A percentile compares a stretch with the other conserved stretches of the same genome.
These are phyloP conservation scores for Coniella lustricola DNA, from an alignment of 2,329 filamentous ascomycete species.

Conservation along the genomic window DNA sequence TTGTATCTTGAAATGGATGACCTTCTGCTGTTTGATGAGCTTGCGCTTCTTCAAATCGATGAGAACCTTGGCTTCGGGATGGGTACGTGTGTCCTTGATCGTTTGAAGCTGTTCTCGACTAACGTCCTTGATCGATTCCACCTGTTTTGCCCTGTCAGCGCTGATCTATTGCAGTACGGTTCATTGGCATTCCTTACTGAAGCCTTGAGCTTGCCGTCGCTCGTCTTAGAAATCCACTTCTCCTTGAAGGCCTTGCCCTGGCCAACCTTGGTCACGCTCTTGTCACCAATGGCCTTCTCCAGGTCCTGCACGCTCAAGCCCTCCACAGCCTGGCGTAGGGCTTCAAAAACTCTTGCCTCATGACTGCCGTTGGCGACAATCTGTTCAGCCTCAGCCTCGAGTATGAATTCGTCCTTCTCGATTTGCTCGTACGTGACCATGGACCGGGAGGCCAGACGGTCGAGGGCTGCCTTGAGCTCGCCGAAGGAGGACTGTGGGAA, in stretches of 20 bases:
- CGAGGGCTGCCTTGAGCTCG: conserved; percentile 78
- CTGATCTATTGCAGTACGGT: background rate
- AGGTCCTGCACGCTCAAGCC: conserved; percentile 75
- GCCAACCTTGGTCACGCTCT: conserved; percentile 72
- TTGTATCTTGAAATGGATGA: conserved; percentile 72
- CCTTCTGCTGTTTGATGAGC: conserved; percentile 75
- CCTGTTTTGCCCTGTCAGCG: conserved; percentile 28
- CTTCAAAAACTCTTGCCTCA: conserved; percentile 76
- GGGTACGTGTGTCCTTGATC: conserved; percentile 62
- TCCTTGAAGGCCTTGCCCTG: conserved; percentile 88
- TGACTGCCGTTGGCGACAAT: conserved; percentile 72
- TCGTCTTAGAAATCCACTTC: conserved; percentile 61
- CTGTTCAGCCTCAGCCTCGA: conserved; percentile 68
- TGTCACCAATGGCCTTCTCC: conserved; percentile 62
- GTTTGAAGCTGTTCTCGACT: conserved; percentile 69
- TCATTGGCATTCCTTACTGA: conserved; percentile 19
- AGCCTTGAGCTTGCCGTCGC: conserved; percentile 47
- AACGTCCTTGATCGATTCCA: conserved; percentile 70
- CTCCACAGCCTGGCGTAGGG: conserved; percentile 63
- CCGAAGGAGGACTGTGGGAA: conserved; percentile 61
- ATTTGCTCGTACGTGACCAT: conserved; percentile 84
- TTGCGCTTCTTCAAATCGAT: conserved; percentile 88
- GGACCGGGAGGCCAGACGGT: conserved; percentile 73
- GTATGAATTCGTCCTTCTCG: conserved; percentile 67
- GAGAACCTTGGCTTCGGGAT: conserved; percentile 67